A percentile compares a stretch with the other conserved stretches of the same genome.
Conservation (phyloP, 495 filamentous ascomycete species). For the Pseudevernia furfuracea region DNA sequence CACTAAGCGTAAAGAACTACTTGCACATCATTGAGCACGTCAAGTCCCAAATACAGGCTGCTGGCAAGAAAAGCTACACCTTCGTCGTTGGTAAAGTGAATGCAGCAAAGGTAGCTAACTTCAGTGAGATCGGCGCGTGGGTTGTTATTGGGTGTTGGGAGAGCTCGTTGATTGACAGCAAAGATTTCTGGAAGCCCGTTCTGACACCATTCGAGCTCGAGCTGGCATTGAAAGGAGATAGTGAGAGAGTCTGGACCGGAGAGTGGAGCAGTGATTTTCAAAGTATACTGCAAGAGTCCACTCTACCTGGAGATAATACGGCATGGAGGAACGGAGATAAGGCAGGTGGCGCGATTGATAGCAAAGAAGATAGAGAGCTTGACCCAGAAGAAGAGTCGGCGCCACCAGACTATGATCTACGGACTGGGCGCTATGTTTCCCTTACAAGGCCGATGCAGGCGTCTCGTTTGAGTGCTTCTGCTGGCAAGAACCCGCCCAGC, state of each 20-base stretch:
- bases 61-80: constrained; percentile 88
- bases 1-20: constrained; percentile 85
- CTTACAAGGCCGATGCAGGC: constrained; percentile 70
- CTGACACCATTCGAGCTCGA: constrained; percentile 89
- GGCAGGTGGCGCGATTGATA: constrained; percentile 21
- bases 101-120: constrained; percentile 92
- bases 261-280: constrained; percentile 72
- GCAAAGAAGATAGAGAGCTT: constrained; percentile 34
- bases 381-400: constrained; percentile 57
- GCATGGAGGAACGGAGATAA: constrained; percentile 11
- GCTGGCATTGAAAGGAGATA: constrained; percentile 62
- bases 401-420: constrained; percentile 86
- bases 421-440: constrained; percentile 80
- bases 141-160: constrained; percentile 98
- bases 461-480: constrained; percentile 31
- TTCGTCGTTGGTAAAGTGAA: constrained; percentile 97
- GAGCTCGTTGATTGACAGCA: constrained; percentile 76
- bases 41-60: constrained; percentile 56
- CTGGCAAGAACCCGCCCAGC: constrained; percentile 31
- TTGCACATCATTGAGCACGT: constrained; percentile 68
- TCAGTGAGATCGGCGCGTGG: constrained; percentile 90
- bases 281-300: constrained; percentile 38
- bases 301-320: constrained; percentile 13
- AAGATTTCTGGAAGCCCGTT: constrained; percentile 77
- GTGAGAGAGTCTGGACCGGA: constrained; percentile 64